Base-by-base conservation (phyloP, 257 asterid genomes). In the Gentiana dahurica region DNA sequence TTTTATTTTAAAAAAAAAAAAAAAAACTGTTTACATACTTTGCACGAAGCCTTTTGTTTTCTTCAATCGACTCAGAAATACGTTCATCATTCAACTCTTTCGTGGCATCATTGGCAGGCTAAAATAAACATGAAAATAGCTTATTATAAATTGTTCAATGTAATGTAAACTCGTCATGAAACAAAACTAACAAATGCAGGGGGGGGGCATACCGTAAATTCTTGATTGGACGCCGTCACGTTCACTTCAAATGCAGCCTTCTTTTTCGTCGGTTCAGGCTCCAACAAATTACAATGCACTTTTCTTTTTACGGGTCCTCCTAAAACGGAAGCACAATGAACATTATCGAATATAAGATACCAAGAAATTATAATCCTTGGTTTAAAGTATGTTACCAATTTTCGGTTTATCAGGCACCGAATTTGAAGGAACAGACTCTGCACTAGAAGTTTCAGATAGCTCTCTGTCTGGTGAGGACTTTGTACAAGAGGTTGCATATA, bases 261-360 rank as follows among this genome's bases (percentile, higher is more conserved):
- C 72, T 73, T 72, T 66, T 62, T 80, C 55, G 56, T 63, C 66
- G 70, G 69, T 75, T 65, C 82, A 68, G 68, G 78, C 68, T 72
- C 88, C 36, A 65, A 55, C 39, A 44, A 54, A 59, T 58, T 66
- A 65, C 73, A 76, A 43, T 34, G 65, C 45, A 71, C 74, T 70
- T 81, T 81, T 74, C 92, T 71, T 75, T 85, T 85, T 38, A 36
- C 38, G 45, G 73, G 68, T 39, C 77, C 91, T 61, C 71, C 24
- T 36, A 61, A 68, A 65, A 63, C 8, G 64, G 39, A 57, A 56
- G 53, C 55, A 53, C 61, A 5, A 61, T 24, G 58, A 8, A 8
- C 36, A 32, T 32, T 33, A 15, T 46, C 37, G 12, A 48, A 32
- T 8, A 58, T 12, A 36, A 49, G 59, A 32, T 47, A 44, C 32